Evolutionary conservation across 768 basidiomycete genomes (phyloP).

Genomic region (Tremella mesenterica): DNA sequence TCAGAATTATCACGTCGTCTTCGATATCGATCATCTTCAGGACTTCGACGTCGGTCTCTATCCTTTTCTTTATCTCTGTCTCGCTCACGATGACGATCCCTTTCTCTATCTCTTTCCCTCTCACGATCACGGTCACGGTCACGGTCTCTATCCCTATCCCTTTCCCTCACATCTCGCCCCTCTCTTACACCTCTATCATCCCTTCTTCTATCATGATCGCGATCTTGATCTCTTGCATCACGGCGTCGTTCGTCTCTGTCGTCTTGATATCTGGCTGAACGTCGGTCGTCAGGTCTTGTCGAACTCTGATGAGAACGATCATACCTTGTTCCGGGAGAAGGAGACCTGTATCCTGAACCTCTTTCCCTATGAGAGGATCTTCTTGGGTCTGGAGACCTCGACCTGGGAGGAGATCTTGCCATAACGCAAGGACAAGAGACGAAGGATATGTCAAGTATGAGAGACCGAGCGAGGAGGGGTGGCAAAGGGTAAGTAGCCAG

Average conservation of each 20-base stretch:
- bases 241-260: slow-evolving; percentile 2
- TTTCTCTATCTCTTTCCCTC: slow-evolving; percentile 1
- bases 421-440: too few relatives aligned
- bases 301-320: slow-evolving; percentile 21
- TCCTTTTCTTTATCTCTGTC: slow-evolving; percentile 17
- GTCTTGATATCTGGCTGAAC: slow-evolving; percentile 7
- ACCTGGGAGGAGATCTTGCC: slow-evolving; percentile 4
- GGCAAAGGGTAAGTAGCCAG: too few relatives aligned
- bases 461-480: too few relatives aligned
- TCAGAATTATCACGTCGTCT: slow-evolving; percentile 10
- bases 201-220: slow-evolving; percentile 6
- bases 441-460: too few relatives aligned
- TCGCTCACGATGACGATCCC: slow-evolving; percentile 15
- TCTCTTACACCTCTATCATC: slow-evolving; percentile 1
- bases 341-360: background rate
- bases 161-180: slow-evolving; percentile 7
- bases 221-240: slow-evolving; percentile 13
- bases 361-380: background rate
- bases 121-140: slow-evolving; percentile 8
- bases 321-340: slow-evolving; percentile 14
- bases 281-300: slow-evolving; percentile 11
- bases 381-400: slow-evolving; percentile 1
- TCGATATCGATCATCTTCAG: slow-evolving; percentile 1
- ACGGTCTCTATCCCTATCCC: slow-evolving; percentile 9
- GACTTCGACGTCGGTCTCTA: slow-evolving; percentile 10